Base-by-base conservation (phyloP, 306 rosid species). In the Vigna nakashimae region DNA sequence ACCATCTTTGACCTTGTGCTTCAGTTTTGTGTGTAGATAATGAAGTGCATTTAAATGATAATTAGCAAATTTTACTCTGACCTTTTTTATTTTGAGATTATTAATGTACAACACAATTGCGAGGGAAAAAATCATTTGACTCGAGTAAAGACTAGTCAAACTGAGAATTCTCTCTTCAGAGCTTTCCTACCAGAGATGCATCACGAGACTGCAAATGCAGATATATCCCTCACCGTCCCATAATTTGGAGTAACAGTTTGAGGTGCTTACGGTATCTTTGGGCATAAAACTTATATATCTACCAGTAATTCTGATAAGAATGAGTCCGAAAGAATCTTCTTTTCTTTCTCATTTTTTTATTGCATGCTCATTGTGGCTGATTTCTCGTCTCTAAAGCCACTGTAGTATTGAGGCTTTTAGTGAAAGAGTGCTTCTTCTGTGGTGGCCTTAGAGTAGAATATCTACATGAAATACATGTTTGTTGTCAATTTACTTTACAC, bases 261-360 rank as follows among this genome's bases (percentile, higher is more conserved):
- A 82, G 88, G 86, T 84, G 87, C 88, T 82, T 84, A 75, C 85
- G 62, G 82, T 75, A 84, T 84, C 86, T 87, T 84, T 82, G 88
- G 86, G 65, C 77, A 84, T 82, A 63, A 84, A 79, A 78, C 53
- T 77, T 79, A 7, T 15, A 58, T 81, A 69, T 72, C 82, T 84
- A 76, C 75, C 64, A 84, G 52, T 84, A 48, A 76, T 84, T 81
- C 42, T 67, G 57, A 62, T 79, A 50, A 49, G 77, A 76, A 50
- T 70, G 68, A 79, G 73, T 66, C 55, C 62, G 66, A n/a, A 79
- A 71, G 43, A 76, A 40, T 68, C 17, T 79, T 72, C 30, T 2
- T 45, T 9, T 40, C 43, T 18, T 62, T 43, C 46, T 51, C 5
- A 64, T 63, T 84, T 71, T 46, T 57, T 14, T 0, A 73, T 72